A percentile compares a stretch with the other conserved stretches of the same genome.
These are phyloP conservation scores for Angomonas ambiguus DNA, from an alignment of 208 protist species.

Conservation along the genomic window DNA sequence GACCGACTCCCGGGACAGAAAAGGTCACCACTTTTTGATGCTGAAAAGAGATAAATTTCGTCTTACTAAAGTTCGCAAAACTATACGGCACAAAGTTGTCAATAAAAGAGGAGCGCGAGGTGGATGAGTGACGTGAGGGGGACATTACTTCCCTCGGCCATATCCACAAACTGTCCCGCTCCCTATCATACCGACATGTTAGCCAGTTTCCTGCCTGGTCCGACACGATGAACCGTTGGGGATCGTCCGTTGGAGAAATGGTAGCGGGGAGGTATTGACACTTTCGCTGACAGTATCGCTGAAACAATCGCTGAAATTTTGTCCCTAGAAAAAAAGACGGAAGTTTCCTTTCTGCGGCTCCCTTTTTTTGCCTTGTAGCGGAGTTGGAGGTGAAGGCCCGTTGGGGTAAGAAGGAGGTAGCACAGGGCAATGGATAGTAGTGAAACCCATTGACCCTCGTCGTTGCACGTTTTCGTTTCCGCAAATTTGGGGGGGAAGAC, in stretches of 20 bases:
- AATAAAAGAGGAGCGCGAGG: neutral
- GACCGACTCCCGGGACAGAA: neutral
- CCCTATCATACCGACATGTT: neutral
- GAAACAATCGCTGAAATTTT: neutral
- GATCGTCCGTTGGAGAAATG: neutral
- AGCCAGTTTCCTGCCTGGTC: neutral
- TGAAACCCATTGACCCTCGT: neutral
- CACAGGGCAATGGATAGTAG: neutral
- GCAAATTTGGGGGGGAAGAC: too few relatives aligned
- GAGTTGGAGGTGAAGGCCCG: neutral
- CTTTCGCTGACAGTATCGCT: neutral
- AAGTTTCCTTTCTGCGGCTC: neutral
- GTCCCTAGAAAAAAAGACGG: neutral
- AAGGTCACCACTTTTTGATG: neutral
- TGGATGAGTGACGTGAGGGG: neutral
- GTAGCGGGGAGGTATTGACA: neutral
- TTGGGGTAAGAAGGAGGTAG: neutral
- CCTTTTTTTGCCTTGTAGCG: neutral
- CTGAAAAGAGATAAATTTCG: neutral
- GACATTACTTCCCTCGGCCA: neutral
- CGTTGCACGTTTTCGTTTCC: neutral
- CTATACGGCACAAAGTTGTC: neutral
- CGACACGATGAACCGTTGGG: neutral
- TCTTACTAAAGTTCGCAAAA: neutral
- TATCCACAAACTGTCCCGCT: neutral